Evolutionary conservation across 2,329 filamentous ascomycete genomes (phyloP), one percentile per base, ranked within the genome.

Genomic region (Aspergillus texensis): DNA sequence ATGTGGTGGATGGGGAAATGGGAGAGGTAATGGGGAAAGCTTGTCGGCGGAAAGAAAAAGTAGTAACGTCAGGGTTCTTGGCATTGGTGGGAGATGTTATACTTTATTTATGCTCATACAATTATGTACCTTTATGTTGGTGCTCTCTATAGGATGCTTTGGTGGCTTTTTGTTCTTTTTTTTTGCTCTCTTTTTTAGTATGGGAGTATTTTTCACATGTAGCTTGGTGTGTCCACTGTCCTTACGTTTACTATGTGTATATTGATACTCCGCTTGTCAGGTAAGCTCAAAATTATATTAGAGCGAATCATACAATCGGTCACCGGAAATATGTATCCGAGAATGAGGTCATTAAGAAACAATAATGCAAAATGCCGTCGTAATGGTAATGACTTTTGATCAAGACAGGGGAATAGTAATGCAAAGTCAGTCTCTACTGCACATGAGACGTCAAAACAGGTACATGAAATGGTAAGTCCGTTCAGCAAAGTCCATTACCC

Each of bases 361-460:
- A 32, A n/a, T n/a, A 11, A 52, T 52, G 48, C 26, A 52, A 34
- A 48, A 50, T 32, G 28, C 30, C 19, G 14, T 21, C 48, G 30
- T 28, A 52, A 52, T 19, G 48, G 30, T 28, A 52, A 52, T 19
- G 48, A 52, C 48, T 52, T 52, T 52, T 34, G 10, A 34, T 52
- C 28, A 32, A 21, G 48, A 21, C 14, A 52, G 10, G 48, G 28
- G 48, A 34, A 32, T 30, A 50, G 6, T 50, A n/a, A 52, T n/a
- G 48, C 48, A 52, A 52, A 32, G 10, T 9, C 10, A n/a, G 48
- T 21, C 48, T 32, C 48, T 12, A 32, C 26, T 32, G n/a, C 48
- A 52, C 48, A 16, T n/a, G 48, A 52, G 48, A 52, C 48, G 43
- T 52, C 10, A 59, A 59, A n/a, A 36, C 57, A 26, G 26, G 39